These are phyloP conservation scores for Daldinia vernicosa DNA, from an alignment of 495 filamentous ascomycete species.

Conservation along the genomic window DNA sequence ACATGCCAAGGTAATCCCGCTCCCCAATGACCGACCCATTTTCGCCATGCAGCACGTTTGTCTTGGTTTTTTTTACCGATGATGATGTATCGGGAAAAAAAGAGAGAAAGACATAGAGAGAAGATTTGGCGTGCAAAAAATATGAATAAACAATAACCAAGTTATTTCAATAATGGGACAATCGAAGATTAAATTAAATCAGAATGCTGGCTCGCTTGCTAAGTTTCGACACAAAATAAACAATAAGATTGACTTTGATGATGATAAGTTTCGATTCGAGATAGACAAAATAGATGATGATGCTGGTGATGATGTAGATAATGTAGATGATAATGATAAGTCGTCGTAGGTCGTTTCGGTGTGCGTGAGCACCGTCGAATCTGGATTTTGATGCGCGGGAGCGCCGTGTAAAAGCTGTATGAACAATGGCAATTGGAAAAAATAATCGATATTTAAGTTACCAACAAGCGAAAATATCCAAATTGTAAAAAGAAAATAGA, in stretches of 20 bases:
- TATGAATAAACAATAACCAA: conserved; percentile 33
- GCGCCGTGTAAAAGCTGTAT: conserved; percentile 40
- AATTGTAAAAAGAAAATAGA: not conserved
- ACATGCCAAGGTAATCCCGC: conserved; percentile 35
- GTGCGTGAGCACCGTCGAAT: conserved; percentile 43
- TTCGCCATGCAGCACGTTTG: conserved; percentile 46
- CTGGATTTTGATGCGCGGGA: conserved; percentile 35
- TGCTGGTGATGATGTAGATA: conserved; percentile 33
- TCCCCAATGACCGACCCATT: conserved; percentile 43
- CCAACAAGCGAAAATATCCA: conserved; percentile 37
- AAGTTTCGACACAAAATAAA: conserved; percentile 46
- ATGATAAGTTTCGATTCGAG: conserved; percentile 8
- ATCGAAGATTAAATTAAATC: conserved; percentile 44
- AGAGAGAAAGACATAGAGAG: not conserved
- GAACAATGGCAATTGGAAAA: conserved; percentile 30
- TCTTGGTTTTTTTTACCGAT: conserved; percentile 26
- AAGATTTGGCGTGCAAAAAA: conserved; percentile 22
- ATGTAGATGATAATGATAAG: conserved; percentile 29
- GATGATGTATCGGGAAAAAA: conserved; percentile 29
- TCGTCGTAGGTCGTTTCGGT: conserved; percentile 39
- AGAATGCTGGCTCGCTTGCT: conserved; percentile 57
- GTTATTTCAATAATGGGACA: conserved; percentile 30
- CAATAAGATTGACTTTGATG: conserved; percentile 13
- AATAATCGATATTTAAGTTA: conserved; percentile 33
- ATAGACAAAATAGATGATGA: conserved; percentile 6